Evolutionary conservation across 129 eudicot genomes (phyloP).

Genomic region (Lonicera japonica): DNA sequence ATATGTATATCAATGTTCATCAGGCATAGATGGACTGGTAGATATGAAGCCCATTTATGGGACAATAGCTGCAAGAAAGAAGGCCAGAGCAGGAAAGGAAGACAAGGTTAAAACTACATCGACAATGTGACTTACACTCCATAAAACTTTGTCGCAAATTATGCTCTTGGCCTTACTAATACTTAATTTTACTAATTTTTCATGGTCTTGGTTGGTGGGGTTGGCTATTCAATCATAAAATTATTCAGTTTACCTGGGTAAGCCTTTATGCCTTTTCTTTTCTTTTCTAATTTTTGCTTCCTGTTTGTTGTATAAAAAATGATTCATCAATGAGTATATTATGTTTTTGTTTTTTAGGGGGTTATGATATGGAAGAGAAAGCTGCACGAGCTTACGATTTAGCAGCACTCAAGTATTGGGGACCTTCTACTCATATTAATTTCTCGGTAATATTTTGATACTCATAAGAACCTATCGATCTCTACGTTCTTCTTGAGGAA

Average conservation of each 20-base stretch:
- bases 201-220: conserved; percentile 25
- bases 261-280: too few relatives aligned
- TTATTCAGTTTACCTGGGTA: conserved; percentile 58
- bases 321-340: neutral
- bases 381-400: conserved; percentile 95
- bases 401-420: conserved; percentile 97
- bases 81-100: conserved; percentile 91
- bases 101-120: conserved; percentile 53
- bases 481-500: conserved; percentile 5
- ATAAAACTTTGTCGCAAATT: neutral
- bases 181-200: conserved; percentile 23
- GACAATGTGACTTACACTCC: too few relatives aligned
- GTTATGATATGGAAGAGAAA: conserved; percentile 92
- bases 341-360: conserved; percentile 37
- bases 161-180: conserved; percentile 12
- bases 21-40: conserved; percentile 96
- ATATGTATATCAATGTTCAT: conserved; percentile 4
- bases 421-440: conserved; percentile 88
- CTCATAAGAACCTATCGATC: neutral
- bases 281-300: conserved; percentile 23
- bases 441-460: conserved; percentile 45
- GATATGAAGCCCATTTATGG: conserved; percentile 95
- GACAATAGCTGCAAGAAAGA: conserved; percentile 94
- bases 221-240: conserved; percentile 17
- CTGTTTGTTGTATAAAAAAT: conserved; percentile 10